These are phyloP conservation scores for Chaetothyriales sp. DNA, from an alignment of 2,329 filamentous ascomycete species.

Conservation along the genomic window DNA sequence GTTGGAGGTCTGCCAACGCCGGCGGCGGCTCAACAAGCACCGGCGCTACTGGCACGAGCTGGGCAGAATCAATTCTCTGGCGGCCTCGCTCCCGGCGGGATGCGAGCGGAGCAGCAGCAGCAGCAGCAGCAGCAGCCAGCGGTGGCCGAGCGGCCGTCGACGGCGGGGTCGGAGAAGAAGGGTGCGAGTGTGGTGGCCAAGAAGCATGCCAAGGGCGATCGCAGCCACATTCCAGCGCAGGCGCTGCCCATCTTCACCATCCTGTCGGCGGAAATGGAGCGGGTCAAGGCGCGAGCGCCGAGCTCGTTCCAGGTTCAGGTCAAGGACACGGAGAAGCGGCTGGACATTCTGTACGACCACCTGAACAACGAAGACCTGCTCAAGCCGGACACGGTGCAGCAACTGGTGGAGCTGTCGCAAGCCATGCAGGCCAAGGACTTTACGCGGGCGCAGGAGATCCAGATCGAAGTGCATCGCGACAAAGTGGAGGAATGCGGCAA, in stretches of 20 bases:
- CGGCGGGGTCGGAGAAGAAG: conserved; percentile 37
- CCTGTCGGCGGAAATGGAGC: conserved; percentile 70
- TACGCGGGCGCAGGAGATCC: conserved; percentile 51
- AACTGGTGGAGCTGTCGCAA: conserved; percentile 40
- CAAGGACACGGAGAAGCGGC: conserved; percentile 81
- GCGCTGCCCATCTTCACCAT: conserved; percentile 72
- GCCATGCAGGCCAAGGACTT: conserved; percentile 59
- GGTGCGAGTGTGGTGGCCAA: conserved; percentile 36
- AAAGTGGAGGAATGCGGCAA: conserved; percentile 69
- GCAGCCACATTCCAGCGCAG: conserved; percentile 68
- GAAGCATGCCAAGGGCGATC: conserved; percentile 67
- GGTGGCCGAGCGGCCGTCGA: conserved; percentile 32
- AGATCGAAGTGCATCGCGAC: conserved; percentile 62
- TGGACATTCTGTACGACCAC: conserved; percentile 90
- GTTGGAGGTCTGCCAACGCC: background rate
- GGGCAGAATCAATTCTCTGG: conserved; percentile 35
- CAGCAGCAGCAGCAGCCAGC: background rate
- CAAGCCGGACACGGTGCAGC: conserved; percentile 52
- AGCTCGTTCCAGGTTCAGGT: conserved; percentile 78
- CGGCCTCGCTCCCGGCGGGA: conserved; percentile 35
- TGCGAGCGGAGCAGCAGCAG: conserved; percentile 33
- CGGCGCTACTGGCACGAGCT: conserved; percentile 26
- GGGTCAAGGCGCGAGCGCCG: conserved; percentile 74
- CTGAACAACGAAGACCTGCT: conserved; percentile 90
- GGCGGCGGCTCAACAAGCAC: background rate